phyloP scores from a whole-genome alignment of 768 basidiomycete species.

The Boletus rubescentipes region DNA sequence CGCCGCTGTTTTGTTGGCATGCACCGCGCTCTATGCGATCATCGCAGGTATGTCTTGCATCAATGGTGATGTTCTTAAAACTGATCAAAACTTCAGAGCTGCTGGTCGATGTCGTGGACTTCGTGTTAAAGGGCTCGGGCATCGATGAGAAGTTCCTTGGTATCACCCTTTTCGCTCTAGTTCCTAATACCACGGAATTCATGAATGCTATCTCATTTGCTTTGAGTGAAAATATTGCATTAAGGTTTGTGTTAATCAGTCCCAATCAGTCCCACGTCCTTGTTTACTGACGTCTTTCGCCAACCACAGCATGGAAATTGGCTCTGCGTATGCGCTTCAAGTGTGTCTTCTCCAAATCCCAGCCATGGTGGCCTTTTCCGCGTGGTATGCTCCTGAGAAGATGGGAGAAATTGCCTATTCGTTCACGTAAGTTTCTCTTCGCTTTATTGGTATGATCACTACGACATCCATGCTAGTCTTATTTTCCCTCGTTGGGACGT shows the following conservation, averaged over 20 bases:
- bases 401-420: constrained; percentile 87
- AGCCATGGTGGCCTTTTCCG: constrained; percentile 98
- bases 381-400: constrained; percentile 84
- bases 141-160: constrained; percentile 98
- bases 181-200: constrained; percentile 98
- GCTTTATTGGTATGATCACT: background rate
- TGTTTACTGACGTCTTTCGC: background rate
- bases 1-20: constrained; percentile 83
- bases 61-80: background rate
- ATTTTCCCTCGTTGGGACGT: constrained; percentile 99
- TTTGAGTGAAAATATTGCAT: constrained; percentile 91
- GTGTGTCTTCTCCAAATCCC: constrained; percentile 98
- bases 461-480: constrained; percentile 49
- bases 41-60: constrained; percentile 76
- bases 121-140: constrained; percentile 83
- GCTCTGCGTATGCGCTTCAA: constrained; percentile 97
- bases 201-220: constrained; percentile 99
- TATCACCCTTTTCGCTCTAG: constrained; percentile 92
- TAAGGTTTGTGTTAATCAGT: constrained; percentile 60
- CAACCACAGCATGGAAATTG: constrained; percentile 89
- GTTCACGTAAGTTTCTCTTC: constrained; percentile 73
- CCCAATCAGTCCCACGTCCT: background rate
- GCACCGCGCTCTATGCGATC: constrained; percentile 90
- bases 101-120: constrained; percentile 93
- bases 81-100: constrained; percentile 57